A percentile compares a stretch with the other conserved stretches of the same genome.
These are phyloP conservation scores for Trichophyton equinum DNA, from an alignment of 2,329 filamentous ascomycete species.

Conservation along the genomic window DNA sequence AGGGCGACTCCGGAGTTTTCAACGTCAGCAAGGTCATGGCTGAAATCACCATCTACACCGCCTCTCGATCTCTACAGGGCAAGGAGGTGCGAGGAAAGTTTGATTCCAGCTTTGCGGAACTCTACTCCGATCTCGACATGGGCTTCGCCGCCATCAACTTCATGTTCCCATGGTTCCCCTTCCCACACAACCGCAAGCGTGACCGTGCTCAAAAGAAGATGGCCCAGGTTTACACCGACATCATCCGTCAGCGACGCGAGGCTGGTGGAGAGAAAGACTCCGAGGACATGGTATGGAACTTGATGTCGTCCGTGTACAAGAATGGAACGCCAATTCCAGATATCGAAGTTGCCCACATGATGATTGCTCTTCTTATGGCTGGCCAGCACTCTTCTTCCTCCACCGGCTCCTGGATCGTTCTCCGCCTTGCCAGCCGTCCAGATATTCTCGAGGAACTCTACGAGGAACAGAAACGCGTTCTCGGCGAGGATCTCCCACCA, in stretches of 20 bases:
- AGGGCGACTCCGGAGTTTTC: slow-evolving; percentile 54
- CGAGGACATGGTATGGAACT: slow-evolving; percentile 77
- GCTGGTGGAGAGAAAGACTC: slow-evolving; percentile 40
- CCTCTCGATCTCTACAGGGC: slow-evolving; percentile 73
- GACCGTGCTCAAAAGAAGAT: slow-evolving; percentile 71
- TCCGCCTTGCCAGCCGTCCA: slow-evolving; percentile 65
- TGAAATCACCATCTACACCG: slow-evolving; percentile 82
- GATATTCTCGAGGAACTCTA: slow-evolving; percentile 73
- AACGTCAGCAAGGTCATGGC: slow-evolving; percentile 66
- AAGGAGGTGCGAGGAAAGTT: slow-evolving; percentile 70
- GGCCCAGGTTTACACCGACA: slow-evolving; percentile 68
- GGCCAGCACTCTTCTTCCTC: slow-evolving; percentile 82
- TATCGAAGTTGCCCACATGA: slow-evolving; percentile 77
- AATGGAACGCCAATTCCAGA: slow-evolving; percentile 67
- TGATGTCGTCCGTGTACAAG: slow-evolving; percentile 80
- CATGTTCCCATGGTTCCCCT: slow-evolving; percentile 73
- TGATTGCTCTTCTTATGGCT: slow-evolving; percentile 87
- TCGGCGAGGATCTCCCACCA: slow-evolving; percentile 62
- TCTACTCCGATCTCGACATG: slow-evolving; percentile 84
- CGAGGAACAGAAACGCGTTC: slow-evolving; percentile 60
- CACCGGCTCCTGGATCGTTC: slow-evolving; percentile 71
- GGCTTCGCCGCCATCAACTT: slow-evolving; percentile 85
- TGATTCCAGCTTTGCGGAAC: slow-evolving; percentile 63
- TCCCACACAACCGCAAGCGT: slow-evolving; percentile 75
- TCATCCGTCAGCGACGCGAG: slow-evolving; percentile 59